phyloP scores from a whole-genome alignment of 2,329 filamentous ascomycete genomes.

The Diaporthe destruens region DNA sequence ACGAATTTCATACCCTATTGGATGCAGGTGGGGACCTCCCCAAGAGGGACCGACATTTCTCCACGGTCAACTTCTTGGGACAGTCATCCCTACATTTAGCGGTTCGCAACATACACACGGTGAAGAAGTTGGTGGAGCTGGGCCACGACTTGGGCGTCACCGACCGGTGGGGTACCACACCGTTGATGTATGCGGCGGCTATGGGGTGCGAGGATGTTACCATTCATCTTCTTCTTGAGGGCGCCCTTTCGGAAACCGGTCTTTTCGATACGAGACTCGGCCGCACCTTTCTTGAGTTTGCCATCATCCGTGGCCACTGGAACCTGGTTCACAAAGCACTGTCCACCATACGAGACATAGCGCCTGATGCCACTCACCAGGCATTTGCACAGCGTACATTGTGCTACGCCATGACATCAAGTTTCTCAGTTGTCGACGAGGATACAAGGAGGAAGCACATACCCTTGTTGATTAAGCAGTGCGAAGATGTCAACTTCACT shows the following conservation, averaged over 20 bases:
- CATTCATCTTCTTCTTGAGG: not conserved
- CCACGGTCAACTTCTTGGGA: not conserved
- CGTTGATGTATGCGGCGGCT: slow-evolving; percentile 16
- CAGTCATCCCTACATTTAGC: not conserved
- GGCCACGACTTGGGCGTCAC: not conserved
- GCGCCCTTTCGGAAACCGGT: not conserved
- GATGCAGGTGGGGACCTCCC: no score
- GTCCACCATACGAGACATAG: not conserved
- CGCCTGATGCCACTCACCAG: not conserved
- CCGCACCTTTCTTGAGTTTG: not conserved
- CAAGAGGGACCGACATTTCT: not conserved
- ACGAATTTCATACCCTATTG: not conserved
- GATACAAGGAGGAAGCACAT: not conserved
- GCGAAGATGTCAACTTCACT: slow-evolving; percentile 1
- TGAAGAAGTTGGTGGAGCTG: not conserved
- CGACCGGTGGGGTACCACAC: not conserved
- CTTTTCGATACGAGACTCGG: no score
- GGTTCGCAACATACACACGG: not conserved
- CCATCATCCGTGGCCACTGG: slow-evolving; percentile 3
- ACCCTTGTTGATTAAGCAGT: not conserved
- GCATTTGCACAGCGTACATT: not conserved
- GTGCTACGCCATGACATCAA: not conserved
- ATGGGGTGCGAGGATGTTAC: not conserved
- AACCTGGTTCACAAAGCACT: not conserved
- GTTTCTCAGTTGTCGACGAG: no score